Conservation (phyloP, 768 basidiomycete genomes). For the Russula virescens region DNA sequence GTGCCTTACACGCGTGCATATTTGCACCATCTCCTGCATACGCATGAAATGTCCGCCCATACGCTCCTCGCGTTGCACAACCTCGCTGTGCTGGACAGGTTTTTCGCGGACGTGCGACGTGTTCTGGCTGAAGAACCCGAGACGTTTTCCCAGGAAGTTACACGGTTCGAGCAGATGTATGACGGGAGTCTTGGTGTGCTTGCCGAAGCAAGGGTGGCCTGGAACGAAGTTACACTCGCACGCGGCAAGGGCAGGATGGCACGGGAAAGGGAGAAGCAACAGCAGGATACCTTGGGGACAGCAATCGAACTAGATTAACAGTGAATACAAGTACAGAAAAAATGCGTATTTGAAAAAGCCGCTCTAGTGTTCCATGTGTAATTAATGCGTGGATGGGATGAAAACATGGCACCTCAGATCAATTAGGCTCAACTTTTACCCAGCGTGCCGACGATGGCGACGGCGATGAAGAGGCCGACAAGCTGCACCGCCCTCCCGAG, state of each 20-base stretch:
- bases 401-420: neutral
- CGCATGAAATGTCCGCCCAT: slow-evolving; percentile 89
- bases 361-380: neutral
- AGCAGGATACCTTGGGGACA: slow-evolving; percentile 20
- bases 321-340: neutral
- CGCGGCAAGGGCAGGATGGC: slow-evolving; percentile 71
- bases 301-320: slow-evolving; percentile 17
- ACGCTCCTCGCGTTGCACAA: slow-evolving; percentile 73
- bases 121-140: slow-evolving; percentile 26
- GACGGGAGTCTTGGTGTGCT: slow-evolving; percentile 45
- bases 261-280: slow-evolving; percentile 49
- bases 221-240: slow-evolving; percentile 62
- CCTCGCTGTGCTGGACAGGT: slow-evolving; percentile 55
- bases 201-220: slow-evolving; percentile 46
- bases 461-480: slow-evolving; percentile 16
- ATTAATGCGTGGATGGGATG: neutral
- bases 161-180: slow-evolving; percentile 45
- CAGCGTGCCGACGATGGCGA: slow-evolving; percentile 16
- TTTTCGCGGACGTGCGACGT: slow-evolving; percentile 54
- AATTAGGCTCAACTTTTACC: slow-evolving; percentile 3
- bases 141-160: slow-evolving; percentile 42
- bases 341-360: neutral
- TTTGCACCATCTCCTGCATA: slow-evolving; percentile 77
- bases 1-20: slow-evolving; percentile 52
- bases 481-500: slow-evolving; percentile 22